Evolutionary conservation across 75 land plant genomes (phyloP).

Genomic region (Cupressus sempervirens): DNA sequence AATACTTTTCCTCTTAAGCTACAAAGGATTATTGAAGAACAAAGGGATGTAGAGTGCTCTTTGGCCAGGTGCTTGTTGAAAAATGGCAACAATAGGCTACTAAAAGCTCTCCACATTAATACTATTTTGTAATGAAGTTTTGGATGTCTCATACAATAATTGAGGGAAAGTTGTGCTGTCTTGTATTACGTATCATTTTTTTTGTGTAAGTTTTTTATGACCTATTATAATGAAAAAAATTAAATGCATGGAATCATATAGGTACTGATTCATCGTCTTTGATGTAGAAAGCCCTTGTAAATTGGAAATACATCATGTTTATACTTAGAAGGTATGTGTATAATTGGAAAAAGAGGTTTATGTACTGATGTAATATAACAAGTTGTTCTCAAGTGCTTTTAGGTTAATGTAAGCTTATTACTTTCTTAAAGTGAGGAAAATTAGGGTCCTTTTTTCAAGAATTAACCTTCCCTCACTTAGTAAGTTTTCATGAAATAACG

Average conservation of each 20-base stretch:
- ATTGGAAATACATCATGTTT: background rate
- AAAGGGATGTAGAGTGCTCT: conserved; percentile 79
- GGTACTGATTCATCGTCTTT: background rate
- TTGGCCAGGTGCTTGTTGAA: conserved; percentile 93
- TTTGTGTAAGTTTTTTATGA: background rate
- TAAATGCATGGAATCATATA: background rate
- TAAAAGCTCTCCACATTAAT: conserved; percentile 95
- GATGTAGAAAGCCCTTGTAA: background rate
- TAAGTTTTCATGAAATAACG: background rate
- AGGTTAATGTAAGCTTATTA: background rate
- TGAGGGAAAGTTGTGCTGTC: background rate
- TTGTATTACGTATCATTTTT: background rate
- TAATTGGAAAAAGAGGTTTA: background rate
- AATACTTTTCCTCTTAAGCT: conserved; percentile 88
- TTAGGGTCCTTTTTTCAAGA: background rate
- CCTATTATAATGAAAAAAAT: background rate
- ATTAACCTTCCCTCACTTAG: background rate
- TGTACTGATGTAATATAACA: background rate
- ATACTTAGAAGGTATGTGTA: background rate
- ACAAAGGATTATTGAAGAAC: conserved; percentile 86
- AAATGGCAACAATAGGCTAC: conserved; percentile 91
- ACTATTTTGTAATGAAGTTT: conserved; percentile 64
- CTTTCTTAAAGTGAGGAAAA: background rate
- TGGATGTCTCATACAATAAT: background rate
- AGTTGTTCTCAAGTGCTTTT: background rate